phyloP scores from a whole-genome alignment of 768 basidiomycete genomes.

The Punctularia strigosozonata region DNA sequence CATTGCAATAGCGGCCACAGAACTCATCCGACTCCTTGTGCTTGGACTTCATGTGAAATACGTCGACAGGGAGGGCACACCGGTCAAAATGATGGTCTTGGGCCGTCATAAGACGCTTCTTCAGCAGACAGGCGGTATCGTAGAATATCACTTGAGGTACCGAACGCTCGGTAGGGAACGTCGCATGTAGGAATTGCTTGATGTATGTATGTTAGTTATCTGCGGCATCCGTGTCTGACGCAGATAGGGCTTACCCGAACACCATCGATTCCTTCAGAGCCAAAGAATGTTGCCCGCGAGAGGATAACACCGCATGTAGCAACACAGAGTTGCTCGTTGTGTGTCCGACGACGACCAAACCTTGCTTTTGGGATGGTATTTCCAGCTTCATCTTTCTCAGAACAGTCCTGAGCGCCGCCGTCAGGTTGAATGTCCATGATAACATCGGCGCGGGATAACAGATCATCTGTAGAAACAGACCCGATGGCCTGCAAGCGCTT shows the following conservation, averaged over 20 bases:
- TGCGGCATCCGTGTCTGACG: neutral
- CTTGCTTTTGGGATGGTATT: constrained; percentile 14
- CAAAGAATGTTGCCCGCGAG: constrained; percentile 19
- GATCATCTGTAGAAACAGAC: constrained; percentile 5
- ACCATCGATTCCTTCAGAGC: constrained; percentile 18
- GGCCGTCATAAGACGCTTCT: neutral
- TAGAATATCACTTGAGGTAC: neutral
- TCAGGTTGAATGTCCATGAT: constrained; percentile 8
- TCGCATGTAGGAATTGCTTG: constrained; percentile 13
- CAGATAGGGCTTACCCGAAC: constrained; percentile 18
- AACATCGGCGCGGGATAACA: constrained; percentile 6
- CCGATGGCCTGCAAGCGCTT: constrained; percentile 9
- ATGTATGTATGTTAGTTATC: neutral
- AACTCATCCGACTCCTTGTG: constrained; percentile 10
- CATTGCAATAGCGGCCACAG: constrained; percentile 12
- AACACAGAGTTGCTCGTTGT: constrained; percentile 23
- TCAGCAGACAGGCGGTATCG: constrained; percentile 3
- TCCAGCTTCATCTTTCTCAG: constrained; percentile 14
- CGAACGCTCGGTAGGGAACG: constrained; percentile 14
- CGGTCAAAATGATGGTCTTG: constrained; percentile 4
- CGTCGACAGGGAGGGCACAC: constrained; percentile 12
- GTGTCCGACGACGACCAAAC: constrained; percentile 18
- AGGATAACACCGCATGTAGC: constrained; percentile 21
- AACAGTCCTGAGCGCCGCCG: constrained; percentile 5
- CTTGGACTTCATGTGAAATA: constrained; percentile 13